Conservation (phyloP, 2,329 filamentous ascomycete genomes). For the Hypoxylon sp. region DNA sequence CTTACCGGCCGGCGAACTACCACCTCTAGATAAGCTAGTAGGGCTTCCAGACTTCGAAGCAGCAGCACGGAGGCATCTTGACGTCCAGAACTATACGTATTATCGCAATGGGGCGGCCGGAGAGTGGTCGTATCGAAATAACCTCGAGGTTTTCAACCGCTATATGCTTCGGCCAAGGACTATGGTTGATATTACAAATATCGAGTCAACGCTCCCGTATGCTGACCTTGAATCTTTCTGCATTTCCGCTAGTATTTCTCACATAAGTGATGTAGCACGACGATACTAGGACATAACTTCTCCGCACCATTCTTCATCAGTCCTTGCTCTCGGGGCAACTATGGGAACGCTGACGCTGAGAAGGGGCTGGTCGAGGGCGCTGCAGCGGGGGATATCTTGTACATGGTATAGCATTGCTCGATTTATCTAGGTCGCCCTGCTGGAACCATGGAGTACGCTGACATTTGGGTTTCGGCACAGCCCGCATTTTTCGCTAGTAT, state of each 20-base stretch:
- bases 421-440: background rate
- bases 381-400: constrained; percentile 58
- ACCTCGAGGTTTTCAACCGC: constrained; percentile 67
- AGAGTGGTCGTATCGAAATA: constrained; percentile 71
- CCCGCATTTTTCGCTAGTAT: constrained; percentile 45
- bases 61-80: constrained; percentile 65
- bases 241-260: background rate
- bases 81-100: constrained; percentile 66
- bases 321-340: constrained; percentile 58
- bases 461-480: constrained; percentile 25
- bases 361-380: constrained; percentile 60
- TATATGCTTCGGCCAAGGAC: constrained; percentile 65
- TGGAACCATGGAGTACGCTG: constrained; percentile 1
- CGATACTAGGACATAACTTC: constrained; percentile 62
- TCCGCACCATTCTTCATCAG: constrained; percentile 62
- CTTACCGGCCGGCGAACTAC: constrained; percentile 55
- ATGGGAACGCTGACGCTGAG: constrained; percentile 58
- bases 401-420: constrained; percentile 51
- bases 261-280: constrained; percentile 52
- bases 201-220: constrained; percentile 57
- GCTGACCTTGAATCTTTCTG: background rate
- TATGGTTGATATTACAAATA: constrained; percentile 65
- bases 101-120: constrained; percentile 70
- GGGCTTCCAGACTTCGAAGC: constrained; percentile 70
- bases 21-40: constrained; percentile 61